Evolutionary conservation across 2,329 filamentous ascomycete species (phyloP).

Genomic region (Clathrospora elynae): DNA sequence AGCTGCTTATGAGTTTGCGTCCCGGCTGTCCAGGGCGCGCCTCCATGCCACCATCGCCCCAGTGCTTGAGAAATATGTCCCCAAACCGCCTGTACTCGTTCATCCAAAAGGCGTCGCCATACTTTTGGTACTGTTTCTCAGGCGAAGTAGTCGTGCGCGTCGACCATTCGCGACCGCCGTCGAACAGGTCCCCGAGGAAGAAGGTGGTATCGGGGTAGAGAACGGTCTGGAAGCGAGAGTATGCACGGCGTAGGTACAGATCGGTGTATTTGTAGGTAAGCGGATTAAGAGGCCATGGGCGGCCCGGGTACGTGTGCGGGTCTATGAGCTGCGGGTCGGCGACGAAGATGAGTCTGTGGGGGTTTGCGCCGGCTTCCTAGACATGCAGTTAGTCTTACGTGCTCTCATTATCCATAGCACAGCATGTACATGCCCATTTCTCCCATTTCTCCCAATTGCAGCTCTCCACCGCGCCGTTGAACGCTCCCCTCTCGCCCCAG

Average conservation of each 20-base stretch:
- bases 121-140: conserved; percentile 72
- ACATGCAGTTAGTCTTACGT: conserved; percentile 16
- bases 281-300: conserved; percentile 72
- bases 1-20: conserved; percentile 77
- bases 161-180: conserved; percentile 94
- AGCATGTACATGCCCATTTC: conserved; percentile 69
- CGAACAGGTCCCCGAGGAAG: conserved; percentile 93
- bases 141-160: conserved; percentile 61
- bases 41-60: conserved; percentile 62
- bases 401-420: background rate
- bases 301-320: conserved; percentile 90
- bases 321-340: conserved; percentile 93
- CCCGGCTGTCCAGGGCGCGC: conserved; percentile 66
- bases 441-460: conserved; percentile 92
- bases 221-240: conserved; percentile 73
- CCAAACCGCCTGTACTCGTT: conserved; percentile 84
- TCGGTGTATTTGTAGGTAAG: conserved; percentile 78
- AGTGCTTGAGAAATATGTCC: conserved; percentile 79
- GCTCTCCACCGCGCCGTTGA: conserved; percentile 68
- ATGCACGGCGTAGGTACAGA: conserved; percentile 84
- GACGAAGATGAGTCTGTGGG: conserved; percentile 82
- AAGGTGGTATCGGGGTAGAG: conserved; percentile 86
- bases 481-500: conserved; percentile 84
- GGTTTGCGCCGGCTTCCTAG: conserved; percentile 76
- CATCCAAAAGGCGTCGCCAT: conserved; percentile 83